These are phyloP conservation scores for Darksidea phi DNA, from an alignment of 495 filamentous ascomycete genomes.

Conservation along the genomic window DNA sequence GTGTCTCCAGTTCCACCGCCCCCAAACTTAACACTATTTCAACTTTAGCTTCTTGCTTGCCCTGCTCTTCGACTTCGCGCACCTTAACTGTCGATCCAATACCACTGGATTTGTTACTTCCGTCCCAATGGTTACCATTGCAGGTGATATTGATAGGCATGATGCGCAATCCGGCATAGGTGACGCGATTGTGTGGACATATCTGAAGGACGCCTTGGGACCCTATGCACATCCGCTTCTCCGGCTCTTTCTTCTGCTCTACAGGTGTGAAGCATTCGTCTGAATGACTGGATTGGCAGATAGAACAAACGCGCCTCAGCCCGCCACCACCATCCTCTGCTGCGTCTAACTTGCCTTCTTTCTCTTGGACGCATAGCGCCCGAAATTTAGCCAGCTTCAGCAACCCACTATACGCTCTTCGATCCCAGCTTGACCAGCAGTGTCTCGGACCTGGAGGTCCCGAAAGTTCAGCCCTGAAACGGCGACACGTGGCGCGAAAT, in stretches of 20 bases:
- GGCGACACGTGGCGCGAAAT: constrained; percentile 11
- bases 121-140: background rate
- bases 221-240: constrained; percentile 11
- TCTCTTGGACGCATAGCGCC: background rate
- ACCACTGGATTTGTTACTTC: background rate
- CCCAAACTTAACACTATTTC: no score
- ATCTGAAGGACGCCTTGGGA: constrained; percentile 5
- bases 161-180: background rate
- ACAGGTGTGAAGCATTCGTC: background rate
- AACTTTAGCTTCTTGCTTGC: no score
- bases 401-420: constrained; percentile 4
- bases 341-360: background rate
- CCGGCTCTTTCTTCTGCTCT: constrained; percentile 9
- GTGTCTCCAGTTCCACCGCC: no score
- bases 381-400: background rate
- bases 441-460: background rate
- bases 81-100: background rate
- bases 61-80: no score
- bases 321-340: no score
- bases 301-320: background rate
- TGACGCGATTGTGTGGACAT: constrained; percentile 8
- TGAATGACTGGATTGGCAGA: background rate
- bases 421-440: background rate
- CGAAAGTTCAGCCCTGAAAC: constrained; percentile 3
- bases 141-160: background rate